Conservation (phyloP, 495 filamentous ascomycete species). For the Collariella sp. region DNA sequence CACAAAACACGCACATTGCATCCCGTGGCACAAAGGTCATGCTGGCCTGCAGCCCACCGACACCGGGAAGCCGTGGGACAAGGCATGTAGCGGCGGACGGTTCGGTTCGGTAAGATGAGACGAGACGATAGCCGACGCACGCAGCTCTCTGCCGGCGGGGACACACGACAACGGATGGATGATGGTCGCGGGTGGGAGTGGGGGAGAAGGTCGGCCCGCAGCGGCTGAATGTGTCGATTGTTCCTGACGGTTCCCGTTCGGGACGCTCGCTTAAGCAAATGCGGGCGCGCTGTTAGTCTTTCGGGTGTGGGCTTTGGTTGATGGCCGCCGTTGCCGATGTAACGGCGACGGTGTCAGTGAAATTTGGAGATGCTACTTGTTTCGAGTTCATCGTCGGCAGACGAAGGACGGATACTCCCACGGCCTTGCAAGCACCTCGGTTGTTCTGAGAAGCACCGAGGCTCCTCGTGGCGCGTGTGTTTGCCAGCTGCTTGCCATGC, state of each 20-base stretch:
- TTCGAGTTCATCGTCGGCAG: too few species aligned
- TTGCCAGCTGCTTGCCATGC: not conserved
- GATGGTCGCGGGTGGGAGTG: not conserved
- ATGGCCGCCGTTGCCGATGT: not conserved
- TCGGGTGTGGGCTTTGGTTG: not conserved
- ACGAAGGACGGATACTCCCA: too few species aligned
- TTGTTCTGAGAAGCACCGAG: too few species aligned
- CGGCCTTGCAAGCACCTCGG: too few species aligned
- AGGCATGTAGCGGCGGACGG: not conserved
- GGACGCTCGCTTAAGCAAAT: too few species aligned
- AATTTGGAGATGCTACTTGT: too few species aligned
- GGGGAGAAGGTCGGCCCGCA: not conserved
- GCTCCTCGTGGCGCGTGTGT: not conserved
- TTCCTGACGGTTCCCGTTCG: too few species aligned
- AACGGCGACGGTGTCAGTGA: too few species aligned
- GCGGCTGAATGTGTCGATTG: conserved; percentile 5
- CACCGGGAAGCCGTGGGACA: not conserved
- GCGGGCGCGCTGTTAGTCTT: not conserved
- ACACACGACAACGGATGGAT: not conserved
- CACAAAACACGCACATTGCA: not conserved
- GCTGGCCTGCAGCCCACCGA: not conserved
- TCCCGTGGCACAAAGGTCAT: not conserved
- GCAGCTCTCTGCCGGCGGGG: not conserved
- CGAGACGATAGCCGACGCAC: not conserved
- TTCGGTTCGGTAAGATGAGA: not conserved